These are phyloP conservation scores for Phytophthora citrophthora DNA, from an alignment of 352 stramenopile species.

Conservation along the genomic window DNA sequence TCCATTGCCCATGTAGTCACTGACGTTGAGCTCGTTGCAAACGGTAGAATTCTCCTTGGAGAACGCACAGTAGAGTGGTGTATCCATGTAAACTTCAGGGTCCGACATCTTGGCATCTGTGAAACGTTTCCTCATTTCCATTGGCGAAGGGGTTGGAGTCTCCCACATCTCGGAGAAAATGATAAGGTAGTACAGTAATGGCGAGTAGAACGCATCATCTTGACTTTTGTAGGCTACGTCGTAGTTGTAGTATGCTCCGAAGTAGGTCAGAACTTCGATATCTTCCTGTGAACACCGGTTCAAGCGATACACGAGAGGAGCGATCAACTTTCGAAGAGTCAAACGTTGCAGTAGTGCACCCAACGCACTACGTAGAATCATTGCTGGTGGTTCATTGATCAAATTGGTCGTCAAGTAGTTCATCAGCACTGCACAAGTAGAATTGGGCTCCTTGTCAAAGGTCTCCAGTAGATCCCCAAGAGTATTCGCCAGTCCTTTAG, in stretches of 20 bases:
- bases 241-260: constrained; percentile 18
- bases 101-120: constrained; percentile 23
- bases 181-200: constrained; percentile 51
- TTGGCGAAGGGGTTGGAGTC: constrained; percentile 17
- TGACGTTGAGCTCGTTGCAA: constrained; percentile 24
- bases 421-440: constrained; percentile 28
- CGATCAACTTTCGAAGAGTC: constrained; percentile 34
- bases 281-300: constrained; percentile 38
- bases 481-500: constrained; percentile 14
- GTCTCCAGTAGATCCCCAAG: constrained; percentile 20
- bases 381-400: constrained; percentile 17
- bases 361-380: constrained; percentile 29
- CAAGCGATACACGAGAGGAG: constrained; percentile 41
- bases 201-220: constrained; percentile 36
- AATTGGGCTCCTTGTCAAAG: constrained; percentile 31
- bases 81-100: constrained; percentile 20
- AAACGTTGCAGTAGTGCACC: constrained; percentile 29
- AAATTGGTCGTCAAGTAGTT: constrained; percentile 1
- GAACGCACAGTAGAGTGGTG: constrained; percentile 59
- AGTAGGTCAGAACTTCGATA: constrained; percentile 20
- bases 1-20: constrained; percentile 6
- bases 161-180: constrained; percentile 60
- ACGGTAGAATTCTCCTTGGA: constrained; percentile 42
- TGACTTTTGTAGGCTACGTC: constrained; percentile 4
- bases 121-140: constrained; percentile 26